Conservation (phyloP, 768 basidiomycete species). For the Lactarius deliciosus region DNA sequence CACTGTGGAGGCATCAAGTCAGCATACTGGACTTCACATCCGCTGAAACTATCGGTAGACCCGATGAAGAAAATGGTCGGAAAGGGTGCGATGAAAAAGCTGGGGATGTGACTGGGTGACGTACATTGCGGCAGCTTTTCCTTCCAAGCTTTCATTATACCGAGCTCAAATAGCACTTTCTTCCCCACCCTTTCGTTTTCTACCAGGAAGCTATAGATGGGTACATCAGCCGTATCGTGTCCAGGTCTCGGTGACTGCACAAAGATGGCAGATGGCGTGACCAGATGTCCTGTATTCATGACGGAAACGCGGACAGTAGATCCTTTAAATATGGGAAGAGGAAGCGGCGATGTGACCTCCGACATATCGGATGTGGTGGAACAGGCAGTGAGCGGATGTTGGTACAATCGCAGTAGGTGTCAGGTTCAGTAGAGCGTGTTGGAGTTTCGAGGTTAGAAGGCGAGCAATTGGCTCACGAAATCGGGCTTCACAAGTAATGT, state of each 20-base stretch:
- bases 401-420: neutral
- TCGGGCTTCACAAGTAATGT: neutral
- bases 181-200: constrained; percentile 3
- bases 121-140: neutral
- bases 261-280: neutral
- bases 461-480: neutral
- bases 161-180: constrained; percentile 5
- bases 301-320: constrained; percentile 2
- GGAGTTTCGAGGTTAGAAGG: neutral
- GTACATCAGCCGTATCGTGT: neutral
- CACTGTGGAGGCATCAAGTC: neutral
- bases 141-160: constrained; percentile 2
- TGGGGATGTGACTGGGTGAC: neutral
- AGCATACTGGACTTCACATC: neutral
- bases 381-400: neutral
- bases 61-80: neutral
- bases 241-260: constrained; percentile 2
- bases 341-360: neutral
- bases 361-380: neutral
- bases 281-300: neutral
- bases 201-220: constrained; percentile 9
- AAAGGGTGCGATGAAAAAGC: neutral
- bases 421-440: neutral
- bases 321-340: neutral
- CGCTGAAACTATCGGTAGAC: neutral